Base-by-base conservation (phyloP, 169 alveolate species). In the Eimeria sp. region DNA sequence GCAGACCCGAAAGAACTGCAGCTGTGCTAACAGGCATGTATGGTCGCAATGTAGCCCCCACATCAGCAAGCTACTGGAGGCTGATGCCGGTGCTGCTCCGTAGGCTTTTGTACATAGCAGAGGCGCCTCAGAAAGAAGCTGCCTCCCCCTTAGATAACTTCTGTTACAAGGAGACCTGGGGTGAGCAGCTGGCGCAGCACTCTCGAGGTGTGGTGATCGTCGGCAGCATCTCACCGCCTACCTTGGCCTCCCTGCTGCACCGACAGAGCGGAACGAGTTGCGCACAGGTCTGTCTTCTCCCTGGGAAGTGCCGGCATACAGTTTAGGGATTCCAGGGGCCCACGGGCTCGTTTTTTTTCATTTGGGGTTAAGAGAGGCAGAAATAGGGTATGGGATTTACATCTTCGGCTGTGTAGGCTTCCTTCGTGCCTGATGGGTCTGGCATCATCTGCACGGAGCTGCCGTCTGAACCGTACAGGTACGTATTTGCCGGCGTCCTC, bases 141-240 rank as follows among this genome's bases (percentile, higher is more conserved):
- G 5, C 25, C 11, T 27, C 91, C 3, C 91, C 75, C n/a, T 27
- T 83, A 25, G 91, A 83, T 76, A 57, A 22, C 5, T 83, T 51
- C 51, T 67, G 61, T 40, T 83, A 83, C 57, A 83, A 83, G 45
- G 91, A 83, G 76, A 83, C 91, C 25, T 83, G 91, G 91, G 91
- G 91, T 6, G 91, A 83, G 73, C 91, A 83, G 91, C 73, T 83
- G 57, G 76, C 30, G 91, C 91, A 83, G 76, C 91, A 83, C 91
- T 49, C 91, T 3, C 22, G 49, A 30, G 91, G 91, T 0, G 40
- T 63, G 5, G 91, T 83, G 40, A 13, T 83, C 25, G 58, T 83
- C n/a, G 91, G 91, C 47, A 83, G 75, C 40, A 49, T 83, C 40
- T 7, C 76, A 4, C 91, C 91, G 16, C 57, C 91, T 11, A 22